Base-by-base conservation (phyloP, 495 filamentous ascomycete genomes). In the Podospora pseudopauciseta region DNA sequence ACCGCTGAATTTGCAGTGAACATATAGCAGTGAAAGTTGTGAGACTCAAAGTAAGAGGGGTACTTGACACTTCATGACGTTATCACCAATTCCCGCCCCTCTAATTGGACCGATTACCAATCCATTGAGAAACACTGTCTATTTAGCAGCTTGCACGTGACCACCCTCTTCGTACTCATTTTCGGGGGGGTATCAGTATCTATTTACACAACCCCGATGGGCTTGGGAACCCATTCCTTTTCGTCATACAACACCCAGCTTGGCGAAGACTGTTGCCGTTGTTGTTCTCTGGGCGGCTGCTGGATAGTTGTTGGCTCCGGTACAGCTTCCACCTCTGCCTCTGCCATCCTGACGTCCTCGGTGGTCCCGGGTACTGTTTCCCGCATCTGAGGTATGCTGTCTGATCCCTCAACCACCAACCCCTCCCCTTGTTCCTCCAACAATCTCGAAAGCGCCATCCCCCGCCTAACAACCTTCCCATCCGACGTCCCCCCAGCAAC, bases 211-310 rank as follows among this genome's bases (percentile, higher is more conserved):
- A 86, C 76, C 19, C 87, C 87, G 69, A 90, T 89, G 1, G 87
- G 87, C 73, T 83, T 88, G n/a, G 86, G 84, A 20, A 80, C 77
- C 87, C 87, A 90, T 6, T 75, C 72, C 2, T 85, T 73, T 15
- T 86, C 85, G 64, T 82, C 75, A 74, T 86, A 87, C 64, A 74
- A 78, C 23, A 72, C 76, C 87, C 87, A 89, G 18, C 80, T 80
- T 60, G 76, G 77, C 16, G 65, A 18, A 7, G 13, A 2, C 32
- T 49, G 7, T 34, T 44, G 13, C 4, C 15, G 5, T 13, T 63
- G 6, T 49, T 19, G 65, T 15, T 70, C 73, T 28, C 67, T 68
- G 19, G 68, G 5, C 18, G 60, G 28, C 39, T 68, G 20, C 65
- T 56, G 30, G 39, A 2, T 16, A 49, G 3, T 49, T 13, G 15